Conservation (phyloP, 768 basidiomycete species). For the Russula emetica region DNA sequence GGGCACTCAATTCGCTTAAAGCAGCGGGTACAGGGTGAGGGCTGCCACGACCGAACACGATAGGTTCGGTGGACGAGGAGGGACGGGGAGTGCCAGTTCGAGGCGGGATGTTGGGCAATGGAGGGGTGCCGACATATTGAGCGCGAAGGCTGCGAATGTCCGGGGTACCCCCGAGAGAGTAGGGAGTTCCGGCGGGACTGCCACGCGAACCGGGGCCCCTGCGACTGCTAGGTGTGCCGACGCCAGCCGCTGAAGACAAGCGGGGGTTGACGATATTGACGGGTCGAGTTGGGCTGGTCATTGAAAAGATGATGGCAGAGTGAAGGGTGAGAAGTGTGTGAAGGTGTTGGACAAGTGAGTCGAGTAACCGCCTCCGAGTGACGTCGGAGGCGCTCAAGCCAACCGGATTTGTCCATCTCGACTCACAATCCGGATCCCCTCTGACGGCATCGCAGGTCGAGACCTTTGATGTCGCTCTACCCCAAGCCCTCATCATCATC, state of each 20-base stretch:
- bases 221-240: slow-evolving; percentile 25
- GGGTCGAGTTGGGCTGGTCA: slow-evolving; percentile 29
- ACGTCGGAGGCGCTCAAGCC: slow-evolving; percentile 6
- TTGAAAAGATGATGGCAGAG: background rate
- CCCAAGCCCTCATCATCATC: slow-evolving; percentile 5
- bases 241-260: background rate
- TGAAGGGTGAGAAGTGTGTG: too few species aligned
- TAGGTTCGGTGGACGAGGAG: slow-evolving; percentile 23
- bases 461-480: slow-evolving; percentile 5
- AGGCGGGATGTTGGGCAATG: slow-evolving; percentile 48
- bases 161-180: slow-evolving; percentile 62
- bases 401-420: background rate
- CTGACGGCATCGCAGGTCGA: slow-evolving; percentile 15
- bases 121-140: slow-evolving; percentile 56
- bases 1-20: slow-evolving; percentile 41
- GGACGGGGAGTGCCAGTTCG: slow-evolving; percentile 37
- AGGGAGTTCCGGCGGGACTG: slow-evolving; percentile 34
- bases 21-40: slow-evolving; percentile 28
- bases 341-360: background rate
- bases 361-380: too few species aligned
- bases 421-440: background rate
- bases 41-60: slow-evolving; percentile 23
- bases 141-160: slow-evolving; percentile 62
- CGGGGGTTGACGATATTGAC: slow-evolving; percentile 30
- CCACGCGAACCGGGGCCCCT: slow-evolving; percentile 8